Percentiles rank a stretch among this genome's conserved stretches.
Conservation (phyloP, 129 eudicot genomes). For the Erigeron canadensis region DNA sequence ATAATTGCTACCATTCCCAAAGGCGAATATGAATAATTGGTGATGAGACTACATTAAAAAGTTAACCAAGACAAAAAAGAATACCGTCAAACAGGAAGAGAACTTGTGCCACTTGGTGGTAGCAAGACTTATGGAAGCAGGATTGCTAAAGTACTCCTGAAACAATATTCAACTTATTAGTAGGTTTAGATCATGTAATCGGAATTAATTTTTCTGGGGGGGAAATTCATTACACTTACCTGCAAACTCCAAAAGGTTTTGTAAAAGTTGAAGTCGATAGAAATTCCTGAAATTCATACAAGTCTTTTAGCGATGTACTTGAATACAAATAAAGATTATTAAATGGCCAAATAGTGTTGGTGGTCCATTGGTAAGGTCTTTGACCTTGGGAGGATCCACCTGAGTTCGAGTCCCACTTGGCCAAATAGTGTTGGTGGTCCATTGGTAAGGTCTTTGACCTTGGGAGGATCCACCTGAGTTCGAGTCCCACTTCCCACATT, state of each 20-base stretch:
- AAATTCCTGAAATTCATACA: conserved; percentile 56
- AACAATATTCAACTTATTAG: neutral
- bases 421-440: too few relatives aligned
- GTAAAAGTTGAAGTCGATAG: conserved; percentile 94
- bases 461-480: too few relatives aligned
- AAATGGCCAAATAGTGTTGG: too few relatives aligned
- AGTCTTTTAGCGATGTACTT: neutral
- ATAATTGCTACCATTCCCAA: neutral
- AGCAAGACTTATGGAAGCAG: conserved; percentile 61
- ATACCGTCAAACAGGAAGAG: conserved; percentile 77
- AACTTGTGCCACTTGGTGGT: conserved; percentile 88
- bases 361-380: too few relatives aligned
- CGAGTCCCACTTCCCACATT: too few relatives aligned
- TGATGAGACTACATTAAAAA: neutral
- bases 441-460: too few relatives aligned
- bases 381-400: too few relatives aligned
- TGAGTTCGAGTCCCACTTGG: too few relatives aligned
- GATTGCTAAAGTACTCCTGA: conserved; percentile 83
- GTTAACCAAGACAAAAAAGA: neutral
- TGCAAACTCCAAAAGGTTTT: conserved; percentile 98
- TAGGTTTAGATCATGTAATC: neutral
- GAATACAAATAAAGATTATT: neutral
- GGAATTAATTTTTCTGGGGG: neutral
- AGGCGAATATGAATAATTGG: neutral
- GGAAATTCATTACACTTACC: conserved; percentile 40